A percentile compares a stretch with the other conserved stretches of the same genome.
Evolutionary conservation across 2,329 filamentous ascomycete genomes (phyloP).

Genomic region (Septoria linicola): DNA sequence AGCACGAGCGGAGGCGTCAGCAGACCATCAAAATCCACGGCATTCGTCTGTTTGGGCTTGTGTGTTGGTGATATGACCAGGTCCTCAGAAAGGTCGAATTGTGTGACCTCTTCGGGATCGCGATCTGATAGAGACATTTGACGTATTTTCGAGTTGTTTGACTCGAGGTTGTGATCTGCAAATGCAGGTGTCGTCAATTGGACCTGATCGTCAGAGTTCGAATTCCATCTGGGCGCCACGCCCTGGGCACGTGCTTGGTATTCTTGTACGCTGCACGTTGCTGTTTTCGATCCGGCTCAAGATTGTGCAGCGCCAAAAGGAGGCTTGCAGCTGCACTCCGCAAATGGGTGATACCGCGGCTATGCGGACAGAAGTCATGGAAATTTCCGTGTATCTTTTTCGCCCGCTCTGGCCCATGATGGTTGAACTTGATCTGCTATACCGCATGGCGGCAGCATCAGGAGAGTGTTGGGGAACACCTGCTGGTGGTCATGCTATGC

Average conservation of each 20-base stretch:
- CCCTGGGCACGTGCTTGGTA: constrained; percentile 12
- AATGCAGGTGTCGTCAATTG: constrained; percentile 1
- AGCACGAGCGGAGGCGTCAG: constrained; percentile 68
- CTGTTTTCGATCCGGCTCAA: too few species aligned
- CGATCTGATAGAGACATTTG: constrained; percentile 14
- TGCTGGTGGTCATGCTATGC: too few species aligned
- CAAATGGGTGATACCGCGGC: too few species aligned
- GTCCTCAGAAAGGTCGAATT: constrained; percentile 52
- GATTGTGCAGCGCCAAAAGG: too few species aligned
- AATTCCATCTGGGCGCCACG: background rate
- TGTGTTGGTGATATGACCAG: constrained; percentile 55
- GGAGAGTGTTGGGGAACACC: too few species aligned
- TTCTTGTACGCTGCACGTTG: background rate
- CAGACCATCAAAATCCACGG: constrained; percentile 69
- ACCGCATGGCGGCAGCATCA: too few species aligned
- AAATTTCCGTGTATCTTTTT: too few species aligned
- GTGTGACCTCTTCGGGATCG: constrained; percentile 13
- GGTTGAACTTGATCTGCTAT: too few species aligned
- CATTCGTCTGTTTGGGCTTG: constrained; percentile 53
- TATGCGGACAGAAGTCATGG: too few species aligned
- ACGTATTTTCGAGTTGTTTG: background rate
- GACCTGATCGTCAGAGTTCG: constrained; percentile 6
- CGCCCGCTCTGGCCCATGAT: too few species aligned
- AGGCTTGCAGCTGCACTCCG: too few species aligned
- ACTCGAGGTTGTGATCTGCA: background rate